Evolutionary conservation across 2,329 filamentous ascomycete genomes (phyloP).

Genomic region (Dothideomycetes sp.): DNA sequence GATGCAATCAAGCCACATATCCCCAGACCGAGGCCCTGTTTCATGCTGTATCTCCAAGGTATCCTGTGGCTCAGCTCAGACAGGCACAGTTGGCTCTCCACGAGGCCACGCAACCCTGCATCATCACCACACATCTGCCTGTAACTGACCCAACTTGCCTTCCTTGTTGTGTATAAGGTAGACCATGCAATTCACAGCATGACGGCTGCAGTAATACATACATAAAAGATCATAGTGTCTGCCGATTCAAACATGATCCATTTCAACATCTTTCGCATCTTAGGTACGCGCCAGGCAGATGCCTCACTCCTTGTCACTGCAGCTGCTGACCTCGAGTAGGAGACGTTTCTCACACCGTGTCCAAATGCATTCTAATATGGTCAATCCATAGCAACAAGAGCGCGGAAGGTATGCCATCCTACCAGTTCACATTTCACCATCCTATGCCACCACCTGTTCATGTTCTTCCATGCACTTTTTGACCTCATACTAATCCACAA

Average conservation of each 20-base stretch:
- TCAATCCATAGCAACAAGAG: slow-evolving; percentile 10
- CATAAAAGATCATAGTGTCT: background rate
- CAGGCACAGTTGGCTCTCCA: no score
- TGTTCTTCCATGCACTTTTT: background rate
- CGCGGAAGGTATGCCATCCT: slow-evolving; percentile 11
- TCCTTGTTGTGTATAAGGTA: background rate
- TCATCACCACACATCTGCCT: no score
- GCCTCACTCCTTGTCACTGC: background rate
- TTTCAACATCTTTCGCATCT: slow-evolving; percentile 4
- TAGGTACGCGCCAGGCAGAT: background rate
- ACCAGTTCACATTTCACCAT: background rate
- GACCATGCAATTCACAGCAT: background rate
- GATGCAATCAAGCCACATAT: no score
- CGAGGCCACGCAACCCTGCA: background rate
- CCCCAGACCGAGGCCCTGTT: no score
- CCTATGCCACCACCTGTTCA: background rate
- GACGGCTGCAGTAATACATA: background rate
- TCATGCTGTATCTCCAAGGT: no score
- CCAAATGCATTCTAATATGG: slow-evolving; percentile 49
- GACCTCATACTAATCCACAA: slow-evolving; percentile 53
- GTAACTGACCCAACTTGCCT: no score
- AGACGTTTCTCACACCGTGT: slow-evolving; percentile 73
- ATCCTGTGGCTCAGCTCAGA: no score
- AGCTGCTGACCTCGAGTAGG: slow-evolving; percentile 39
- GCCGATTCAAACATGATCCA: slow-evolving; percentile 2